These are phyloP conservation scores for Kwoniella mangroviensis DNA, from an alignment of 768 basidiomycete species.

Conservation along the genomic window DNA sequence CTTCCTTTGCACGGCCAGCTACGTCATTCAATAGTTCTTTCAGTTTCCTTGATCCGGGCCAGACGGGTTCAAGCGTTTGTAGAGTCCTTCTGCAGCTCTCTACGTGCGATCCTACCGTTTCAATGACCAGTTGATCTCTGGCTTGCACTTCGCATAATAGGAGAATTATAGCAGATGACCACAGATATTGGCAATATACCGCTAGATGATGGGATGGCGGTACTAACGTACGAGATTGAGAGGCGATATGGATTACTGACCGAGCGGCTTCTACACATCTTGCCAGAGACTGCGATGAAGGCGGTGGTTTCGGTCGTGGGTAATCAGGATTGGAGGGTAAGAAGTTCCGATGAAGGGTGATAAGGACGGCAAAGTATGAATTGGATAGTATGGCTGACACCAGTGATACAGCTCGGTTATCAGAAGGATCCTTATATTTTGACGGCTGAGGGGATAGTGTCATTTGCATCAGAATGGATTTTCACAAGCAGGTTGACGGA, in stretches of 20 bases:
- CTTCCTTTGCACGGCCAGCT: constrained; percentile 43
- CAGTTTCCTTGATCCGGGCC: constrained; percentile 50
- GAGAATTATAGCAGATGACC: constrained; percentile 52
- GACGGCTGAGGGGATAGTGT: constrained; percentile 25
- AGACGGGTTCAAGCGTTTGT: constrained; percentile 49
- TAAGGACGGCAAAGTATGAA: constrained; percentile 48
- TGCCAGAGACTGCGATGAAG: constrained; percentile 45
- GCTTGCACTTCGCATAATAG: constrained; percentile 53
- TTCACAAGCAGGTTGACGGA: background rate
- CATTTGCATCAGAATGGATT: too few species aligned
- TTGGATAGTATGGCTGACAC: constrained; percentile 47
- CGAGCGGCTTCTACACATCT: constrained; percentile 52
- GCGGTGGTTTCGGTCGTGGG: constrained; percentile 43
- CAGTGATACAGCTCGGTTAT: constrained; percentile 40
- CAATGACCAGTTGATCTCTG: constrained; percentile 48
- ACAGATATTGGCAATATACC: constrained; percentile 49
- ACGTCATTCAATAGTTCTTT: constrained; percentile 50
- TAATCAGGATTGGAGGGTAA: constrained; percentile 46
- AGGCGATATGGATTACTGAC: constrained; percentile 52
- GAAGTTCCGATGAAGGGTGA: constrained; percentile 53
- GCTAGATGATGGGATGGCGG: constrained; percentile 51
- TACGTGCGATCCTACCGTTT: constrained; percentile 47
- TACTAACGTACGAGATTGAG: constrained; percentile 44
- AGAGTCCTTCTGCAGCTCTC: constrained; percentile 39
- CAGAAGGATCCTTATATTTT: constrained; percentile 49